Percentiles rank a stretch among this genome's conserved stretches.
Conservation (phyloP, 75 land plant genomes). For the Gnetum montanum region DNA sequence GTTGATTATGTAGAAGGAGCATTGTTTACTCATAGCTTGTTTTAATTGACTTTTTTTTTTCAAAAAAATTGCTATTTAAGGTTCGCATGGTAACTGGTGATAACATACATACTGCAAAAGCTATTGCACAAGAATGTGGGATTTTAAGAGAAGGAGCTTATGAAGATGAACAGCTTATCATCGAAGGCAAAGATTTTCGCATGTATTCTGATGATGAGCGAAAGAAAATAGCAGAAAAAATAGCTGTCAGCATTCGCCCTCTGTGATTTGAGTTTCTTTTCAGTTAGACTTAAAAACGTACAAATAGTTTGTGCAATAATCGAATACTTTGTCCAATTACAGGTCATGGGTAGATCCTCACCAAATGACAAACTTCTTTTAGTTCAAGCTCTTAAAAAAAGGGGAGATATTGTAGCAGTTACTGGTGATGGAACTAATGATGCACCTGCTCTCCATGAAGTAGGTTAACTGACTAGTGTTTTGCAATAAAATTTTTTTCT, state of each 20-base stretch:
- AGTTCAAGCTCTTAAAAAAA: slow-evolving; percentile 72
- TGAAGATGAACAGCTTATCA: slow-evolving; percentile 25
- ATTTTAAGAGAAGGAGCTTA: slow-evolving; percentile 35
- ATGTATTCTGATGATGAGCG: slow-evolving; percentile 35
- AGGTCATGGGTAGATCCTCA: slow-evolving; percentile 99
- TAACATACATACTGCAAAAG: slow-evolving; percentile 87
- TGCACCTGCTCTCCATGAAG: slow-evolving; percentile 98
- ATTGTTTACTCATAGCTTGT: no score
- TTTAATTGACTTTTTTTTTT: background rate
- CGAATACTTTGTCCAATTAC: background rate
- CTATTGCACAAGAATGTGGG: slow-evolving; percentile 92
- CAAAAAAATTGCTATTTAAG: slow-evolving; percentile 17
- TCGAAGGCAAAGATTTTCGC: slow-evolving; percentile 83
- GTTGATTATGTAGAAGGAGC: no score
- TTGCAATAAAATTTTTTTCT: background rate
- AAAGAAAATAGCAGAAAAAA: slow-evolving; percentile 33
- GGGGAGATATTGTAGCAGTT: slow-evolving; percentile 89
- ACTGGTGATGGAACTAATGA: slow-evolving; percentile 99
- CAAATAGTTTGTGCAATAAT: background rate
- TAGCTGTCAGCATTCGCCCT: slow-evolving; percentile 17
- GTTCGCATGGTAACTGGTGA: slow-evolving; percentile 99
- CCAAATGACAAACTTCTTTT: slow-evolving; percentile 87
- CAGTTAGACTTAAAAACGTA: background rate
- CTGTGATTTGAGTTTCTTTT: background rate
- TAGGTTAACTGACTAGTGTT: slow-evolving; percentile 5